These are phyloP conservation scores for Neurospora tetrasperma DNA, from an alignment of 495 filamentous ascomycete species.

Conservation along the genomic window DNA sequence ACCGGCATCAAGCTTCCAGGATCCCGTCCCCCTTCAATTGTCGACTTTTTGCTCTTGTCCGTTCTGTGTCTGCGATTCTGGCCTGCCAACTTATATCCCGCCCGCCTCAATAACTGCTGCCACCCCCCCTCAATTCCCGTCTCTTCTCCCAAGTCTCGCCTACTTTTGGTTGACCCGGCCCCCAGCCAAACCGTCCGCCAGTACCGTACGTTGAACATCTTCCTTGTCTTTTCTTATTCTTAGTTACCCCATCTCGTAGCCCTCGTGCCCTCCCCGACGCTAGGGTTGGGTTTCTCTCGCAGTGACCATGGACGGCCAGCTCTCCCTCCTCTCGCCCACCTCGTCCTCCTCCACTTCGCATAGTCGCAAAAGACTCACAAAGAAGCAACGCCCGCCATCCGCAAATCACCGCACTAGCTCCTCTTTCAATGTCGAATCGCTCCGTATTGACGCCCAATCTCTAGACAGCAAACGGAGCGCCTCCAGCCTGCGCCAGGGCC, in stretches of 20 bases:
- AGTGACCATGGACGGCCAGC: slow-evolving; percentile 32
- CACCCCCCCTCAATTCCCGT: slow-evolving; percentile 2
- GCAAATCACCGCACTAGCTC: slow-evolving; percentile 29
- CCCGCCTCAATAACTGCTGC: slow-evolving; percentile 17
- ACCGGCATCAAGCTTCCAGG: slow-evolving; percentile 1
- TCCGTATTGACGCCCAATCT: slow-evolving; percentile 42
- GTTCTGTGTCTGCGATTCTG: slow-evolving; percentile 8
- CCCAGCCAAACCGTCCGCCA: neutral
- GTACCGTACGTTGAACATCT: slow-evolving; percentile 8
- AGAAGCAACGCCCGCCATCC: slow-evolving; percentile 39
- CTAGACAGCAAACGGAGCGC: slow-evolving; percentile 46
- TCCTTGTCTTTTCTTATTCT: slow-evolving; percentile 14
- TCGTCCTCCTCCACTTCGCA: slow-evolving; percentile 29
- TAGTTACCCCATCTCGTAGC: slow-evolving; percentile 20
- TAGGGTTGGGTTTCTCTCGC: slow-evolving; percentile 15
- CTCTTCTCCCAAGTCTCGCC: neutral
- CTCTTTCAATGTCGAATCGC: slow-evolving; percentile 27
- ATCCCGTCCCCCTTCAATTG: neutral
- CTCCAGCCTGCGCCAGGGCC: slow-evolving; percentile 53
- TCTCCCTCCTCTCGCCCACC: slow-evolving; percentile 16
- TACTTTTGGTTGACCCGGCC: neutral
- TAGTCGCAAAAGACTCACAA: slow-evolving; percentile 40
- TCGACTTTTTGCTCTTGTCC: neutral
- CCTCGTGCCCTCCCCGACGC: slow-evolving; percentile 12
- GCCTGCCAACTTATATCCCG: slow-evolving; percentile 7